These are phyloP conservation scores for Pseudopyrenochaeta lycopersici DNA, from an alignment of 2,329 filamentous ascomycete species.

Conservation along the genomic window DNA sequence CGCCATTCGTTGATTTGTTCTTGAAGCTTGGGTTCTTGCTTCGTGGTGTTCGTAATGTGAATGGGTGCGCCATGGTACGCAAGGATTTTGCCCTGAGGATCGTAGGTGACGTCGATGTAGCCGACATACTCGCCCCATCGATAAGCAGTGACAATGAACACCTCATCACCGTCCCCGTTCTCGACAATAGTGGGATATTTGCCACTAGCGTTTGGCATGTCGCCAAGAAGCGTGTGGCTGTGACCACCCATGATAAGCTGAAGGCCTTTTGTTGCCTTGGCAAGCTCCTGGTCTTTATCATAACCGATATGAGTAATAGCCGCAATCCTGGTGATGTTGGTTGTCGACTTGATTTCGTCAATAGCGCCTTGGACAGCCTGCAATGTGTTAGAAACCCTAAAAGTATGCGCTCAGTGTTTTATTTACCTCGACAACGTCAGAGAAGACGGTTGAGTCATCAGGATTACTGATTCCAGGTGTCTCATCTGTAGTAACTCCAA, in stretches of 20 bases:
- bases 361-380: constrained; percentile 68
- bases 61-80: constrained; percentile 71
- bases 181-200: constrained; percentile 70
- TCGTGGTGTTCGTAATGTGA: constrained; percentile 69
- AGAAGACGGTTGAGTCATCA: constrained; percentile 66
- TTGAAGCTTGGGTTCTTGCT: constrained; percentile 66
- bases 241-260: constrained; percentile 74
- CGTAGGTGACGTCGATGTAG: constrained; percentile 73
- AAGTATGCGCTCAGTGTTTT: neutral
- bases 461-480: constrained; percentile 68
- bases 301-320: constrained; percentile 75
- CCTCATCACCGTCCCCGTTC: constrained; percentile 70
- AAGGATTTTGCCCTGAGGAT: constrained; percentile 67
- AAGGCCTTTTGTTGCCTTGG: constrained; percentile 67
- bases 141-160: constrained; percentile 73
- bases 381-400: neutral
- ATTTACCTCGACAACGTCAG: constrained; percentile 59
- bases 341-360: constrained; percentile 68
- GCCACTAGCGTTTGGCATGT: constrained; percentile 66
- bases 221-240: constrained; percentile 66
- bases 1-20: constrained; percentile 67
- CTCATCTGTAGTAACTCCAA: constrained; percentile 70
- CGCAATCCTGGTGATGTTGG: constrained; percentile 70
- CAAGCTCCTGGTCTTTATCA: constrained; percentile 69
- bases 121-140: constrained; percentile 75